Conservation (phyloP, 176 grass and related monocot genomes). For the Juncus effusus region DNA sequence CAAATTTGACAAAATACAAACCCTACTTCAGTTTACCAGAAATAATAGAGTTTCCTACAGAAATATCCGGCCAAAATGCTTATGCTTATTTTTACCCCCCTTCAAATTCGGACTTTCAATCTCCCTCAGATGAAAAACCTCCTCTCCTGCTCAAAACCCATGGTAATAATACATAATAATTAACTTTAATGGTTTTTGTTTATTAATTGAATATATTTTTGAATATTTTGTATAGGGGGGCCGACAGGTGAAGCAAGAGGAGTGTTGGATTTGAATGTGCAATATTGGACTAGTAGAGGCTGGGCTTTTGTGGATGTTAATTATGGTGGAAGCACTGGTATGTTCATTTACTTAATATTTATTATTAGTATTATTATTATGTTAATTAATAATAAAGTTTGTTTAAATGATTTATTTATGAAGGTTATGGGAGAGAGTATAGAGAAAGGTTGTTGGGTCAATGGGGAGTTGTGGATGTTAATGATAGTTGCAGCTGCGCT, state of each 20-base stretch:
- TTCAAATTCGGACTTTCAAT: constrained; percentile 58
- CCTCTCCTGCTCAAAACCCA: constrained; percentile 90
- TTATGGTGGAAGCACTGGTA: constrained; percentile 92
- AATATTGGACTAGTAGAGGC: constrained; percentile 96
- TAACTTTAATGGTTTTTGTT: background rate
- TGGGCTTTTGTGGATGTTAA: constrained; percentile 98
- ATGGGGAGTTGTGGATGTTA: constrained; percentile 87
- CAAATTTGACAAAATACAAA: constrained; percentile 47
- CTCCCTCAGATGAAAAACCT: constrained; percentile 67
- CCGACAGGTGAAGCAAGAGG: constrained; percentile 69
- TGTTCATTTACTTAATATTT: constrained; percentile 3
- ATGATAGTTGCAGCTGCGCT: constrained; percentile 87
- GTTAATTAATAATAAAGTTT: constrained; percentile 15
- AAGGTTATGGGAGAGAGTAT: constrained; percentile 94
- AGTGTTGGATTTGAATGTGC: constrained; percentile 68
- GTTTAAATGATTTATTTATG: constrained; percentile 25
- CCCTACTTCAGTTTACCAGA: constrained; percentile 68
- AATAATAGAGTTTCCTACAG: constrained; percentile 75
- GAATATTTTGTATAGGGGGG: constrained; percentile 49
- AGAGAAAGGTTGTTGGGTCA: constrained; percentile 76
- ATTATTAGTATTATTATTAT: no score
- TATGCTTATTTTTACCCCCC: constrained; percentile 96
- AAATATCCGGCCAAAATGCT: constrained; percentile 59
- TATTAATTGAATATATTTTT: constrained; percentile 18
- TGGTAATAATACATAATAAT: constrained; percentile 34